Conservation (phyloP, 345 rosid genomes). For the Acer saccharum region DNA sequence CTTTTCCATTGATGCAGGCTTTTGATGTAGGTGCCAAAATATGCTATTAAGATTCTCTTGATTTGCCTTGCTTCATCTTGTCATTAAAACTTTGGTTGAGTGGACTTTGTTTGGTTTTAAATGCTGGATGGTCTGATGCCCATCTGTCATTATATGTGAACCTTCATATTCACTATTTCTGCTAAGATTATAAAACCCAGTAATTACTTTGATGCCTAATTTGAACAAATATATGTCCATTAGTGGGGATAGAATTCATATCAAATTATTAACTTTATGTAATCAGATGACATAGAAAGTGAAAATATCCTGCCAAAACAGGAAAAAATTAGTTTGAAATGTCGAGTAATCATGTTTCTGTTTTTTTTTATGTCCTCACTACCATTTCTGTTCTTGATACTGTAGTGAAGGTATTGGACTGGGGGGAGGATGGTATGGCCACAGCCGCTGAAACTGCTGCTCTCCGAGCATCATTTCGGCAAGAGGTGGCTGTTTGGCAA, state of each 20-base stretch:
- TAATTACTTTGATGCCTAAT: not conserved
- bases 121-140: not conserved
- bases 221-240: not conserved
- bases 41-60: not conserved
- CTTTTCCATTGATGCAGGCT: not conserved
- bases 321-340: not conserved
- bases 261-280: not conserved
- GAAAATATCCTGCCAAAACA: not conserved
- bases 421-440: conserved; percentile 78
- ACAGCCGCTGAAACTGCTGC: conserved; percentile 61
- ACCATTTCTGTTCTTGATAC: conserved; percentile 12
- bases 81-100: not conserved
- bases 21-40: not conserved
- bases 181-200: not conserved
- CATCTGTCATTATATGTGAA: too few relatives aligned
- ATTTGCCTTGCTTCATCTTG: not conserved
- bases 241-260: not conserved
- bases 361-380: conserved; percentile 6
- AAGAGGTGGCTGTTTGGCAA: conserved; percentile 93
- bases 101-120: not conserved
- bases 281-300: not conserved
- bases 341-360: not conserved
- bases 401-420: conserved; percentile 72
- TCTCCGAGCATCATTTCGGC: conserved; percentile 67
- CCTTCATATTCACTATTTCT: not conserved